These are phyloP conservation scores for Boletus sp. DNA, from an alignment of 1,284 basidiomycete species.

Conservation along the genomic window DNA sequence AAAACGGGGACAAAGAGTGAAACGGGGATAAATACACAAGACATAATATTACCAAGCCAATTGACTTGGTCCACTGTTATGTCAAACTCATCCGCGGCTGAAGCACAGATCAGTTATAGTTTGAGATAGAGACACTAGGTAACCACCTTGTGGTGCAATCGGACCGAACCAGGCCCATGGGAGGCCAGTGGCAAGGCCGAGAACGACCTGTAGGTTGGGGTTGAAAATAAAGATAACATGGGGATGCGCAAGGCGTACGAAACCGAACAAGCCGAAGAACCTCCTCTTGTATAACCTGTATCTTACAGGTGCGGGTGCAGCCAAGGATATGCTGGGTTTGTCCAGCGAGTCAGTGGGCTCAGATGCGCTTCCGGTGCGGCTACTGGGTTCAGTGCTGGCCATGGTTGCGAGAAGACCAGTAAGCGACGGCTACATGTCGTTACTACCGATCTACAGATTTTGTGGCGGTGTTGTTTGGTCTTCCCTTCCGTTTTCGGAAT, in stretches of 20 bases:
- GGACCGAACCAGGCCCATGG: conserved; percentile 74
- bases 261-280: conserved; percentile 58
- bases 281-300: conserved; percentile 66
- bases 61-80: conserved; percentile 66
- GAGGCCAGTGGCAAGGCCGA: conserved; percentile 63
- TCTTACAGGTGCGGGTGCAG: background rate
- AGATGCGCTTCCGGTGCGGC: background rate
- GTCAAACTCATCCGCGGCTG: conserved; percentile 57
- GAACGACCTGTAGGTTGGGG: conserved; percentile 43
- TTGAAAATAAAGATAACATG: background rate
- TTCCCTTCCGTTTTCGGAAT: conserved; percentile 23
- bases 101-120: background rate
- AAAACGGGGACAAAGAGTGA: conserved; percentile 55
- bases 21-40: conserved; percentile 56
- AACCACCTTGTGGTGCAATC: conserved; percentile 59
- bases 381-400: background rate
- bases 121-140: too few relatives aligned
- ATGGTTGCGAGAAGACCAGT: too few relatives aligned
- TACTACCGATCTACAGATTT: background rate
- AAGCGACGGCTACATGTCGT: background rate
- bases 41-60: conserved; percentile 70
- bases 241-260: conserved; percentile 43
- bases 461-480: conserved; percentile 2
- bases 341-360: background rate
- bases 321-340: background rate